A percentile compares a stretch with the other conserved stretches of the same genome.
These are phyloP conservation scores for Colletotrichum sp. DNA, from an alignment of 2,329 filamentous ascomycete species.

Conservation along the genomic window DNA sequence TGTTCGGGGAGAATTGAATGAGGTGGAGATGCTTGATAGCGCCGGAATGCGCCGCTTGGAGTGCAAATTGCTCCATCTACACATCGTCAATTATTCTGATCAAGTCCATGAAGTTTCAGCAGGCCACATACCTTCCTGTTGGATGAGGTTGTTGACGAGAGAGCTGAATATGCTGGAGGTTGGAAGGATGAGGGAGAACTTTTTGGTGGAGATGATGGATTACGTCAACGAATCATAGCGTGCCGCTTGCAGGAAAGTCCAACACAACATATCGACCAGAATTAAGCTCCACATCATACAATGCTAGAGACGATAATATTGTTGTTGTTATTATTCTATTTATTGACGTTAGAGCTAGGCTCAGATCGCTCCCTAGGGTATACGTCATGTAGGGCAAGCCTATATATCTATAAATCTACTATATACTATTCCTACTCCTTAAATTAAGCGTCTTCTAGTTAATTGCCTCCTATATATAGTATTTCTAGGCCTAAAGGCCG, in stretches of 20 bases:
- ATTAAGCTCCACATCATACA: background rate
- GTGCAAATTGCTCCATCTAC: slow-evolving; percentile 15
- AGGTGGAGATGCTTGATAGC: slow-evolving; percentile 15
- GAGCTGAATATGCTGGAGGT: background rate
- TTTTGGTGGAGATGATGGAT: background rate
- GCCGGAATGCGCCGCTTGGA: slow-evolving; percentile 9
- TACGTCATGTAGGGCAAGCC: too few relatives aligned
- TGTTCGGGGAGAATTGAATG: slow-evolving; percentile 6
- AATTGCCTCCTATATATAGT: too few relatives aligned
- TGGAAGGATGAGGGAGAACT: background rate
- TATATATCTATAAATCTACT: too few relatives aligned
- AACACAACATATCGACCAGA: background rate
- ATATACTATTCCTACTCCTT: too few relatives aligned
- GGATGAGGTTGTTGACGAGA: background rate
- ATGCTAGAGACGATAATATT: background rate
- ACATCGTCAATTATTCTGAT: background rate
- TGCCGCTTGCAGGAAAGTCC: background rate
- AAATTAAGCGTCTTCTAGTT: too few relatives aligned
- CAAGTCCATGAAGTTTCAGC: background rate
- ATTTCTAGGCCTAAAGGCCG: too few relatives aligned
- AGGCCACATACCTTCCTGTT: background rate
- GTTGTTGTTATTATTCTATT: too few relatives aligned
- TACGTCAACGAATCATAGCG: slow-evolving; percentile 15
- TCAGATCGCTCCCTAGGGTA: too few relatives aligned
- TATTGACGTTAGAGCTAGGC: too few relatives aligned